Evolutionary conservation across 2,329 filamentous ascomycete species (phyloP), one percentile per base, ranked within the genome.

Genomic region (Aspergillus unguis): DNA sequence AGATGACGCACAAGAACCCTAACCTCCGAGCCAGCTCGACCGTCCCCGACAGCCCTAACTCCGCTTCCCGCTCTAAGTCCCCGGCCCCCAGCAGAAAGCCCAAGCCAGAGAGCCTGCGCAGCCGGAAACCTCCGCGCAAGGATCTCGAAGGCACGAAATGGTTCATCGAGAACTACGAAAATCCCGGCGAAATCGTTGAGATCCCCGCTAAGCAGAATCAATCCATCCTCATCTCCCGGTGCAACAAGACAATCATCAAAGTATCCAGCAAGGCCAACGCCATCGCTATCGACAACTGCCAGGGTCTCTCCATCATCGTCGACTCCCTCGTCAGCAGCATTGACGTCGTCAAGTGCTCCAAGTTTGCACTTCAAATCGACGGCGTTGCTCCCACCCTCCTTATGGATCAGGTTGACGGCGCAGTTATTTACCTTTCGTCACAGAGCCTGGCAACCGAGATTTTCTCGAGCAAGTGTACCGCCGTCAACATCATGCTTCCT

Each of bases 1-100:
- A 97, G 72, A 96, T 96, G 92, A 99, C 94, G 55, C 94, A 99
- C 76, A 97, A 97, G 79, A 99, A 99, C 74, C 94, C 94, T 10
- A 84, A 85, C 7, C 79, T 99, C 53, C 86, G 94, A 57, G 82
- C 88, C 26, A 78, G 79, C 55, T 87, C 88, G 9, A 81, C 83
- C 2, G 89, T 92, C 3, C 80, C 88, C 1, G 78, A 78, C 52
- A 75, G 80, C 52, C 80, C 78, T 49, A 75, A 77, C 48, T 53
- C 78, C 49, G 75, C 77, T 48, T 52, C 66, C 26, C 82, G 89
- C 44, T 85, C 82, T 52, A 95, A 94, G 80, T 95, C 89, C 58
- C 92, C 91, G 2, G 88, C 89, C 17, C 94, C 94, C 1, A 88
- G 85, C 61, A 92, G 90, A 74, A 92, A 91, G 73, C 87, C 88